Base-by-base conservation (phyloP, 192 early-diverging fungal genomes). In the Funneliformis mosseae region DNA sequence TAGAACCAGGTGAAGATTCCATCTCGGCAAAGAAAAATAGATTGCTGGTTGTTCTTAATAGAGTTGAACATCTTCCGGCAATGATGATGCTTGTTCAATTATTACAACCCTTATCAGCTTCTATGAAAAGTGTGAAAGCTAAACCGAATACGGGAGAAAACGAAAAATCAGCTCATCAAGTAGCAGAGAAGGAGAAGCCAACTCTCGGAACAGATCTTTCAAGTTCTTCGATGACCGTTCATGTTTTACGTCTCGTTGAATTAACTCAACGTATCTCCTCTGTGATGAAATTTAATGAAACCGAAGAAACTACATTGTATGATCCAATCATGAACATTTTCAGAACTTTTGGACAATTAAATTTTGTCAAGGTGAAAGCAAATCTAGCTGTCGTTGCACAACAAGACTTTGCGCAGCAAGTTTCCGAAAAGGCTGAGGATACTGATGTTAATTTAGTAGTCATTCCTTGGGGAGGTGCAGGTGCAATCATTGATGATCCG, bases 291-390 rank as follows among this genome's bases (percentile, higher is more conserved):
- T 91, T 91, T n/a, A 83, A 89, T 39, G 93, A 96, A 70, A 83
- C 85, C 0, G 86, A 85, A 59, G 84, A 89, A 39, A 94, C 91
- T 10, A n/a, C n/a, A n/a, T 84, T 87, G 5, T 83, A 84, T 9
- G 97, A 97, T 78, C 90, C 95, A 0, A 88, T 96, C 16, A 83
- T 98, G 83, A 93, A 89, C 43, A 92, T 96, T 55, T 92, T 98
- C 83, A 84, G 94, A 3, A 92, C 94, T 0, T 96, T 97, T 85
- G 93, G 92, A 27, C 90, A 88, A 42, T 85, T 97, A 12, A 93
- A 91, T 83, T 86, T 89, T 12, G 88, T 96, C 63, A 82, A 81
- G 1, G 84, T 97, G 43, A 83, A 86, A 8, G 88, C 93, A 4
- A 83, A 88, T 9, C 83, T 98, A 68, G 83, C 84, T 21, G 84